A percentile compares a stretch with the other conserved stretches of the same genome.
Evolutionary conservation across 768 basidiomycete species (phyloP).

Genomic region (Roridomyces roridus): DNA sequence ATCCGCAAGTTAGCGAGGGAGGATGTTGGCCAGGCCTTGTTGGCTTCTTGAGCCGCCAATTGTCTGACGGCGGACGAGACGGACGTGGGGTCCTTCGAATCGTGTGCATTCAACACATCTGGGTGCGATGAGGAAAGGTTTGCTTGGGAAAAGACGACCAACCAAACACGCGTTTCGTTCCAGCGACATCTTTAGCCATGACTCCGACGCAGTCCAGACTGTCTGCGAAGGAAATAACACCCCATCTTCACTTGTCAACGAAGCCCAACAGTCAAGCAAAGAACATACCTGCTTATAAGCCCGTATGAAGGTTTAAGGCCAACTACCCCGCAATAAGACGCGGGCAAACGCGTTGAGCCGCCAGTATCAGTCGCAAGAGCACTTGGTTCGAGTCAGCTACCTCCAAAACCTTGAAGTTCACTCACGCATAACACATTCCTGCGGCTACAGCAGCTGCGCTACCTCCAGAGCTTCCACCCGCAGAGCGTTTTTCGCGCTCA

Average conservation of each 20-base stretch:
- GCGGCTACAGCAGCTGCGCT: conserved; percentile 93
- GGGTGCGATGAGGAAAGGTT: background rate
- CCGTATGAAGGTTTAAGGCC: conserved; percentile 97
- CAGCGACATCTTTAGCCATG: conserved; percentile 60
- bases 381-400: conserved; percentile 43
- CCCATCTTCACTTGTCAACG: conserved; percentile 62
- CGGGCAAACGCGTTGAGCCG: conserved; percentile 91
- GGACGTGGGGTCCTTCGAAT: conserved; percentile 78
- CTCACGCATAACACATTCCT: conserved; percentile 84
- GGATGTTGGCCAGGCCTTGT: conserved; percentile 2
- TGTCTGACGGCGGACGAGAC: conserved; percentile 47
- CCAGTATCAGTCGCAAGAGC: conserved; percentile 96
- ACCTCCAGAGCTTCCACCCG: conserved; percentile 95
- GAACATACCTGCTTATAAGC: conserved; percentile 77
- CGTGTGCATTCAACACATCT: conserved; percentile 62
- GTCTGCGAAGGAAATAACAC: conserved; percentile 92
- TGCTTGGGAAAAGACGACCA: conserved; percentile 28
- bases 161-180: conserved; percentile 69
- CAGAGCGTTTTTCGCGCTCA: conserved; percentile 56
- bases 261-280: background rate
- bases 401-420: conserved; percentile 13
- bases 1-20: conserved; percentile 63
- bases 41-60: conserved; percentile 21
- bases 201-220: conserved; percentile 95
- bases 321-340: conserved; percentile 90